phyloP scores from a whole-genome alignment of 257 asterid genomes.

The Haberlea rhodopensis region DNA sequence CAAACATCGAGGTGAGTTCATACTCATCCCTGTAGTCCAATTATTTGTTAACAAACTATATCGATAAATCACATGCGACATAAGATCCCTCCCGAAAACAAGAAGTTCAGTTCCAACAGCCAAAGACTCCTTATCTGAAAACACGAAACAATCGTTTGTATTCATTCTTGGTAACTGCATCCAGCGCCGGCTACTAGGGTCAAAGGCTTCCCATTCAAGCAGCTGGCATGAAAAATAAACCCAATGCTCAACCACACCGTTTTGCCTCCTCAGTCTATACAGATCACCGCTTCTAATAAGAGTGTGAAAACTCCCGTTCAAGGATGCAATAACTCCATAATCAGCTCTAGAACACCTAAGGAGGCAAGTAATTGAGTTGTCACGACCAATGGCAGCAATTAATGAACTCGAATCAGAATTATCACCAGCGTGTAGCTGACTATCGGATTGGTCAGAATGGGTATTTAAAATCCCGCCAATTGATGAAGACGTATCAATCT shows the following conservation, averaged over 20 bases:
- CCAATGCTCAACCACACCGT: conserved; percentile 74
- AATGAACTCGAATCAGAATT: conserved; percentile 45
- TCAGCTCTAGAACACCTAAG: conserved; percentile 69
- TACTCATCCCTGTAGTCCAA: conserved; percentile 52
- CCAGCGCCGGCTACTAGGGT: conserved; percentile 50
- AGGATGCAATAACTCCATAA: conserved; percentile 45
- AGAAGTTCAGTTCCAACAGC: conserved; percentile 97
- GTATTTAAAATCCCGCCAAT: conserved; percentile 31
- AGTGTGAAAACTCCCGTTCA: conserved; percentile 55
- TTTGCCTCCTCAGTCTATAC: conserved; percentile 40
- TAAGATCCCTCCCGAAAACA: conserved; percentile 74
- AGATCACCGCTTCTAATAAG: conserved; percentile 54
- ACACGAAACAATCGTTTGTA: conserved; percentile 60
- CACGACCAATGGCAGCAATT: conserved; percentile 45
- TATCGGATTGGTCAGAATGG: conserved; percentile 21
- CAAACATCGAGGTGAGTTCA: conserved; percentile 51
- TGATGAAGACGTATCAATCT: conserved; percentile 27
- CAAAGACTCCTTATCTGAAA: conserved; percentile 82
- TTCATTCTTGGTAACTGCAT: conserved; percentile 65
- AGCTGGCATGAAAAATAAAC: conserved; percentile 57
- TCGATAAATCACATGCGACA: conserved; percentile 70
- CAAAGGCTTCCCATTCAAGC: conserved; percentile 69
- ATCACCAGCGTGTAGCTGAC: conserved; percentile 30
- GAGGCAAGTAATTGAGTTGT: conserved; percentile 55
- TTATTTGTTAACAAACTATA: conserved; percentile 65